phyloP scores from a whole-genome alignment of 2,329 filamentous ascomycete species.

The Verticillium isaacii region DNA sequence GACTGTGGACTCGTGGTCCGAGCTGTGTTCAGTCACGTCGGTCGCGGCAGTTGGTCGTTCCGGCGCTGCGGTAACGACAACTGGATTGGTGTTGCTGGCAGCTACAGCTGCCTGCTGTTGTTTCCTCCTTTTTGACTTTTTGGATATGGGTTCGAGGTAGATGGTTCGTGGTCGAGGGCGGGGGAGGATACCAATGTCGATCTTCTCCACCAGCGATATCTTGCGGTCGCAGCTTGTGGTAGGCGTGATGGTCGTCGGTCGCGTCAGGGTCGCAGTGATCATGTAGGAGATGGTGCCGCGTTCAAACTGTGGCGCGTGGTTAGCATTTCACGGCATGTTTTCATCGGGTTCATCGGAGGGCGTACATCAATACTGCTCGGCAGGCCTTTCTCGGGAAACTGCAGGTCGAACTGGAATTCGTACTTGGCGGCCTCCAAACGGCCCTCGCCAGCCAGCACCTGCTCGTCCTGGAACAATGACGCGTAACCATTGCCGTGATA shows the following conservation, averaged over 20 bases:
- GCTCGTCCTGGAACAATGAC: slow-evolving; percentile 79
- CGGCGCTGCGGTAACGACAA: slow-evolving; percentile 37
- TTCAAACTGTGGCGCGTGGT: slow-evolving; percentile 65
- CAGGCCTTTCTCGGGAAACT: slow-evolving; percentile 63
- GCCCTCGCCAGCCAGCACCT: slow-evolving; percentile 74
- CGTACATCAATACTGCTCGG: slow-evolving; percentile 92
- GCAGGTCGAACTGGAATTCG: slow-evolving; percentile 72
- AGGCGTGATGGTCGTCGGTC: slow-evolving; percentile 80
- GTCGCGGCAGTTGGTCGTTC: slow-evolving; percentile 39
- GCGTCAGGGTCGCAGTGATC: slow-evolving; percentile 82
- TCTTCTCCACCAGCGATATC: slow-evolving; percentile 71
- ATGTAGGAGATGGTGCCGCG: slow-evolving; percentile 89
- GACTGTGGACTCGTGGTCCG: slow-evolving; percentile 28
- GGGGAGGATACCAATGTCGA: slow-evolving; percentile 75
- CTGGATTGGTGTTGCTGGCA: background rate
- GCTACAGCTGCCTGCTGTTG: background rate
- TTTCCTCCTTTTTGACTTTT: slow-evolving; percentile 55
- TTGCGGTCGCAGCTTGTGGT: slow-evolving; percentile 77
- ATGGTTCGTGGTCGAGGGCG: slow-evolving; percentile 77
- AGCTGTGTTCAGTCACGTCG: slow-evolving; percentile 31
- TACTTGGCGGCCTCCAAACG: slow-evolving; percentile 69
- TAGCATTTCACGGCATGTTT: background rate
- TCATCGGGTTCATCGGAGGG: background rate
- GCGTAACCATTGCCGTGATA: slow-evolving; percentile 75
- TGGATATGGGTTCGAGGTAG: slow-evolving; percentile 82